Evolutionary conservation across 164 flowering plant species (phyloP).

Genomic region (Stephania japonica): DNA sequence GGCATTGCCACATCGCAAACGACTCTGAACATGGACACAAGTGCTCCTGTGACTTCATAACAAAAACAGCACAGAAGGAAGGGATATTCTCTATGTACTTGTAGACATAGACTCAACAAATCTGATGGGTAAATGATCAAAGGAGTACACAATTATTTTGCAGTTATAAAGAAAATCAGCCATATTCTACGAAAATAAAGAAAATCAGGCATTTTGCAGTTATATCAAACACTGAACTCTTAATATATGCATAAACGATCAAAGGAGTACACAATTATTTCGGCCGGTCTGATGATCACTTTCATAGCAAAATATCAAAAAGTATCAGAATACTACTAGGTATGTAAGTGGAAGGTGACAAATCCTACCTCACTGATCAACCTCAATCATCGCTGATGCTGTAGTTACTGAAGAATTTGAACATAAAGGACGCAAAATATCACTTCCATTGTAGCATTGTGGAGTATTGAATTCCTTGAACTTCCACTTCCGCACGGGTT

Average conservation of each 20-base stretch:
- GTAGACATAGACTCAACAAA: neutral
- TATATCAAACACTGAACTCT: neutral
- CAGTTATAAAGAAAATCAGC: too few relatives aligned
- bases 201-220: neutral
- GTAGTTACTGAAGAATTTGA: conserved; percentile 18
- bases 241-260: neutral
- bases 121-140: too few relatives aligned
- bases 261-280: neutral
- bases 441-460: conserved; percentile 45
- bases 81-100: neutral
- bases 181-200: neutral
- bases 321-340: neutral
- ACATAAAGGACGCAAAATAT: conserved; percentile 47
- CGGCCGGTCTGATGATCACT: neutral
- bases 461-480: conserved; percentile 50
- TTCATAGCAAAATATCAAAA: neutral
- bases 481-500: conserved; percentile 42
- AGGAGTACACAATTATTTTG: too few relatives aligned
- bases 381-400: conserved; percentile 27
- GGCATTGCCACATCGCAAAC: neutral
- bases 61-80: neutral
- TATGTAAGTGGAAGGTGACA: neutral
- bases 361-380: conserved; percentile 39
- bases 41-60: neutral
- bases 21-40: neutral